These are phyloP conservation scores for Aspergillus pseudoviridinutans DNA, from an alignment of 2,329 filamentous ascomycete genomes.

Conservation along the genomic window DNA sequence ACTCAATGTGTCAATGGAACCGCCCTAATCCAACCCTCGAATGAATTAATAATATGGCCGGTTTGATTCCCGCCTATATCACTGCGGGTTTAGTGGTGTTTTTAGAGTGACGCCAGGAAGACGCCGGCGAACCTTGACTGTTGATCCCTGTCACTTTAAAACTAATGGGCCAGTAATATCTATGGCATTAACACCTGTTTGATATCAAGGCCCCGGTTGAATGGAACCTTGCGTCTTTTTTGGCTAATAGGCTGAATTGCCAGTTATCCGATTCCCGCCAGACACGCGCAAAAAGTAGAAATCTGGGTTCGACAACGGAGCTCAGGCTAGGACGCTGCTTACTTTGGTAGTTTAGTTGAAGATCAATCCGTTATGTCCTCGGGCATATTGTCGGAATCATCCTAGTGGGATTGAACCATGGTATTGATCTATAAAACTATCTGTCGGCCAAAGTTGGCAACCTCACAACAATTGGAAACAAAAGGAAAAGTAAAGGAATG, in stretches of 20 bases:
- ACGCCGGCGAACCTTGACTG: not conserved
- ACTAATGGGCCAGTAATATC: not conserved
- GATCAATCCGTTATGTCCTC: too few species aligned
- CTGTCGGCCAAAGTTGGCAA: not conserved
- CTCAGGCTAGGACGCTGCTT: too few species aligned
- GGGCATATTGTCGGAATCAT: too few species aligned
- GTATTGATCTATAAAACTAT: not conserved
- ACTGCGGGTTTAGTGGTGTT: not conserved
- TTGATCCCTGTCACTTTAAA: not conserved
- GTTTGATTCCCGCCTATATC: not conserved
- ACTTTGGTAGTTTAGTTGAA: too few species aligned
- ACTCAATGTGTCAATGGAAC: too few species aligned
- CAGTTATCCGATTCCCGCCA: too few species aligned
- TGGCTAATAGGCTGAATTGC: too few species aligned
- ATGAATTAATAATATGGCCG: not conserved
- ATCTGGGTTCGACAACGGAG: too few species aligned
- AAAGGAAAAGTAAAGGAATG: not conserved
- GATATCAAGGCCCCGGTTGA: too few species aligned
- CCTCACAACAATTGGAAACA: not conserved
- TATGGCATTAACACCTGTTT: too few species aligned
- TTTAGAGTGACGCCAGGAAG: not conserved
- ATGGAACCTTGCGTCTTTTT: too few species aligned
- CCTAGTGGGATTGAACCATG: not conserved
- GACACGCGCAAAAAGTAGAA: too few species aligned
- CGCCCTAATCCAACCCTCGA: not conserved